Evolutionary conservation across 2,329 filamentous ascomycete species (phyloP).

Genomic region (Thielaviopsis ethacetica): DNA sequence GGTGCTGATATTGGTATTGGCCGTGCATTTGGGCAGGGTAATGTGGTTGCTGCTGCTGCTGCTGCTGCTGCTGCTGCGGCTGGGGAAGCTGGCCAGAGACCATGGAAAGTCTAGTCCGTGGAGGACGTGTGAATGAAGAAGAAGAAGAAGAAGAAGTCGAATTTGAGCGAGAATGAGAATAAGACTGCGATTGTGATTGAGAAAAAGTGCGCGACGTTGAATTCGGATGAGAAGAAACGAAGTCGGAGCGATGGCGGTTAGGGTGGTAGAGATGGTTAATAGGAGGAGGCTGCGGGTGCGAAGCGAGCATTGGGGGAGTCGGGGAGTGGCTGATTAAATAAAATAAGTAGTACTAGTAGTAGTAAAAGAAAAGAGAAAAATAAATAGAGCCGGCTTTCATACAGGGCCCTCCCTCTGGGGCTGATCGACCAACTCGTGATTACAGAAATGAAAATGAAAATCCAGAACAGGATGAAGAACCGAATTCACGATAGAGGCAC

Average conservation of each 20-base stretch:
- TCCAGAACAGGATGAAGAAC: not conserved
- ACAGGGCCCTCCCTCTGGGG: not conserved
- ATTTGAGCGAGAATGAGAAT: conserved; percentile 29
- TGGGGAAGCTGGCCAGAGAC: conserved; percentile 8
- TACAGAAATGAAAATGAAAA: conserved; percentile 1
- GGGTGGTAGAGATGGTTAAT: conserved; percentile 2
- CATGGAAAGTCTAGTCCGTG: conserved; percentile 4
- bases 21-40: conserved; percentile 2
- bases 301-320: conserved; percentile 8
- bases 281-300: conserved; percentile 7
- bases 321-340: not conserved
- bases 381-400: not conserved
- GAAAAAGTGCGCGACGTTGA: not conserved
- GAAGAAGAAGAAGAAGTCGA: conserved; percentile 39
- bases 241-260: not conserved
- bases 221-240: not conserved
- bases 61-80: conserved; percentile 4
- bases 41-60: not conserved
- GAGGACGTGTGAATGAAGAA: conserved; percentile 23
- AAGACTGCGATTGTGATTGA: conserved; percentile 20
- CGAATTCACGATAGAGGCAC: not conserved
- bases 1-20: conserved; percentile 9
- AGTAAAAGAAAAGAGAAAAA: not conserved
- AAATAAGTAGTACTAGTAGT: not conserved
- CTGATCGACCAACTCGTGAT: conserved; percentile 1